A percentile compares a stretch with the other conserved stretches of the same genome.
These are phyloP conservation scores for Pyrenophora seminiperda DNA, from an alignment of 2,329 filamentous ascomycete species.

Conservation along the genomic window DNA sequence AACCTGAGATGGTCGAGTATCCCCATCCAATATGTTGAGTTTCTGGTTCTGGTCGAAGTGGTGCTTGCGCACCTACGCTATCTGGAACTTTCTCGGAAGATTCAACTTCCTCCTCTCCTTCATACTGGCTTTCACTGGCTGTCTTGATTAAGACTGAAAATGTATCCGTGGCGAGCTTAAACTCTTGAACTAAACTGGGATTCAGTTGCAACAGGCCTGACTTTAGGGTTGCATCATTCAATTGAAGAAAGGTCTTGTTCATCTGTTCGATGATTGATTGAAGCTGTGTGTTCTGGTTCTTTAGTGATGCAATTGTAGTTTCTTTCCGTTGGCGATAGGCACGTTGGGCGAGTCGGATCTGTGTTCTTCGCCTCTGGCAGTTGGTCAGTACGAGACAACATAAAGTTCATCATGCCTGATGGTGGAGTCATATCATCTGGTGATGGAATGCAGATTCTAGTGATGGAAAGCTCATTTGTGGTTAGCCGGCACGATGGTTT, in stretches of 20 bases:
- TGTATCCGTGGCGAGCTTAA: conserved; percentile 62
- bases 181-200: conserved; percentile 62
- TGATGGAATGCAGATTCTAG: neutral
- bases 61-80: conserved; percentile 10
- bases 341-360: conserved; percentile 84
- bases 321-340: conserved; percentile 87
- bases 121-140: conserved; percentile 44
- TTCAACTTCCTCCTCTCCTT: conserved; percentile 34
- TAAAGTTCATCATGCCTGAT: neutral
- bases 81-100: conserved; percentile 37
- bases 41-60: conserved; percentile 10
- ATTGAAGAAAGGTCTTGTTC: conserved; percentile 70
- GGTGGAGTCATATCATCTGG: neutral
- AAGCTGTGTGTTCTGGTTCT: conserved; percentile 72
- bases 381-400: conserved; percentile 14
- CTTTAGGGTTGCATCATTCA: conserved; percentile 66
- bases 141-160: conserved; percentile 62
- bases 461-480: neutral
- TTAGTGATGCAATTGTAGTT: conserved; percentile 74
- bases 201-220: conserved; percentile 63
- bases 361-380: conserved; percentile 74
- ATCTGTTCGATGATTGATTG: conserved; percentile 73
- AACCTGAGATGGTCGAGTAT: conserved; percentile 19
- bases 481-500: too few species aligned
- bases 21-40: conserved; percentile 35